Base-by-base conservation (phyloP, 2,329 filamentous ascomycete genomes). In the Alternaria brassicae region DNA sequence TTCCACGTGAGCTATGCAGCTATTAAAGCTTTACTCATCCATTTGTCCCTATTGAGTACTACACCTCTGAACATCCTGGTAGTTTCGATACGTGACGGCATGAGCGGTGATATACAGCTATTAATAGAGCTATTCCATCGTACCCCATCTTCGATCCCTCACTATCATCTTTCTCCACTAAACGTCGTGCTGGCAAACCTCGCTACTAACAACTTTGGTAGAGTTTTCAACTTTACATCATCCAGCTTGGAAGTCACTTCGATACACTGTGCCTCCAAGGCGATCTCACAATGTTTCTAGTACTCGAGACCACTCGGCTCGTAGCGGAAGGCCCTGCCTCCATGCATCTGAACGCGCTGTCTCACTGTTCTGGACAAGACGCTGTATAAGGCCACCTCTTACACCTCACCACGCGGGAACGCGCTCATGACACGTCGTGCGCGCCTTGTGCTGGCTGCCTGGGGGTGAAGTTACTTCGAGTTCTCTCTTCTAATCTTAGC, bases 321-420 rank as follows among this genome's bases (percentile, higher is more conserved):
- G n/a, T n/a, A n/a, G n/a, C n/a, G n/a, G n/a, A n/a, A n/a, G n/a
- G n/a, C 15, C 1, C 17, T 15, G 7, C 2, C 13, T 6, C 7
- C 9, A 23, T 4, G 3, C 12, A 19, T 5, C 10, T 10, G 1
- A 9, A 6, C 15, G 19, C 10, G 3, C 40, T 42, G 15, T 21
- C 21, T 23, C 30, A 25, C 23, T 45, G 10, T 19, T 6, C 4
- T n/a, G 3, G 15, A 17, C 10, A 13, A 6, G 6, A 2, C 3
- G 9, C 7, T 9, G 5, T 2, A n/a, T 3, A 12, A 19, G 15
- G 23, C 6, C 13, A 1, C 19, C 10, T 48, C 17, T 30, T 36
- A 48, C 50, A 48, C 50, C 32, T 36, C 50, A 36, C 42, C 17
- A 44, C 42, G 28, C 50, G 50, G 8, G n/a, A 23, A 41, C 56